phyloP scores from a whole-genome alignment of 306 rosid species.

The Carpinus fangiana region DNA sequence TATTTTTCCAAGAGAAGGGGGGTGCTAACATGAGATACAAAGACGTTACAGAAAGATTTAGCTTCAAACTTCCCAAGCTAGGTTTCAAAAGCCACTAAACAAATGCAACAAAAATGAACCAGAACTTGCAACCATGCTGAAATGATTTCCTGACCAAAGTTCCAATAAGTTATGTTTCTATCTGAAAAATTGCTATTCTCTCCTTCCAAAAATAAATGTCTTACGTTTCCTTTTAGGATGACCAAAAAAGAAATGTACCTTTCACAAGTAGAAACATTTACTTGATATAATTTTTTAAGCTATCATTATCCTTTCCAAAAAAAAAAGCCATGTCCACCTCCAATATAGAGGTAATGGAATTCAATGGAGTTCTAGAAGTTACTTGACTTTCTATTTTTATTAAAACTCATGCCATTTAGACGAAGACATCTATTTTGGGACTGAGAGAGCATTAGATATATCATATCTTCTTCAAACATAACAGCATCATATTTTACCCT shows the following conservation, averaged over 20 bases:
- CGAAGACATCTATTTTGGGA: not conserved
- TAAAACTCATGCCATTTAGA: not conserved
- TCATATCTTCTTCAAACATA: not conserved
- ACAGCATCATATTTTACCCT: not conserved
- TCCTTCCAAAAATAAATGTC: no score
- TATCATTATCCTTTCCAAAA: no score
- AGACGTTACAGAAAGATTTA: no score
- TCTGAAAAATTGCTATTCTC: not conserved
- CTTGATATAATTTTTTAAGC: no score
- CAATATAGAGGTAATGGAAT: no score
- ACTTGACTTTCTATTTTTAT: not conserved
- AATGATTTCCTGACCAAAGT: not conserved
- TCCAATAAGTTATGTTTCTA: not conserved
- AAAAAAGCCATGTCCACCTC: no score
- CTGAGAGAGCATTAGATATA: not conserved
- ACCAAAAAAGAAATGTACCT: not conserved
- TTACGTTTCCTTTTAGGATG: no score
- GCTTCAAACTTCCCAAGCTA: not conserved
- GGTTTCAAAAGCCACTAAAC: not conserved
- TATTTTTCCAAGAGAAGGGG: no score
- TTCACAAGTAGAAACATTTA: not conserved
- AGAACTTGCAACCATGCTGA: constrained; percentile 13
- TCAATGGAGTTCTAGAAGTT: not conserved
- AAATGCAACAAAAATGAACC: constrained; percentile 11
- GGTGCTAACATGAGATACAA: no score